Conservation (phyloP, 345 rosid species). For the Camelina laxa region DNA sequence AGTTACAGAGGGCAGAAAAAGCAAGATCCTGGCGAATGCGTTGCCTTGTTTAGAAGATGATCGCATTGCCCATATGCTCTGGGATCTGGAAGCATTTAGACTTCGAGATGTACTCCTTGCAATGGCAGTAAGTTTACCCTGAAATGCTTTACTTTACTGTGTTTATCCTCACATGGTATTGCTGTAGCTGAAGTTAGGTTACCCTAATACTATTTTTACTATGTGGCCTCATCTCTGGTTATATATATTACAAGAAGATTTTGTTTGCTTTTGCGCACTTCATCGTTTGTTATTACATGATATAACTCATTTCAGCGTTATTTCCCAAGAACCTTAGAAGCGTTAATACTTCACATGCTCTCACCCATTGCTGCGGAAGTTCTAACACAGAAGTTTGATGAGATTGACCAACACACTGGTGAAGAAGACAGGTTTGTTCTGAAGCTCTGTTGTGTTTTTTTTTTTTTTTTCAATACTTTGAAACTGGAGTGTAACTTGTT, state of each 20-base stretch:
- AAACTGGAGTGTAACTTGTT: conserved; percentile 5
- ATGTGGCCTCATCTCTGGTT: background rate
- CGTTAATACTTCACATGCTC: conserved; percentile 78
- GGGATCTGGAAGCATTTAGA: conserved; percentile 58
- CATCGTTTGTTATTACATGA: conserved; percentile 4
- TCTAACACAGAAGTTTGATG: conserved; percentile 81
- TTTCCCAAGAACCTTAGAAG: conserved; percentile 92
- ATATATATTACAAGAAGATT: background rate
- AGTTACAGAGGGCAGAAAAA: conserved; percentile 37
- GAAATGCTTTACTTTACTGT: conserved; percentile 8
- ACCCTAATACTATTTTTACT: background rate
- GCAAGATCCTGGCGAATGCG: conserved; percentile 34
- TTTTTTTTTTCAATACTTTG: conserved; percentile 15
- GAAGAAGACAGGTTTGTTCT: conserved; percentile 66
- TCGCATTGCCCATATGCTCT: conserved; percentile 70
- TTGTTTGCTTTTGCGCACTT: background rate
- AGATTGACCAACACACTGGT: conserved; percentile 61
- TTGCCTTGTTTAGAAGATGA: conserved; percentile 63
- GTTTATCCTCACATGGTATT: conserved; percentile 1
- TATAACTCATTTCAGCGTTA: conserved; percentile 58
- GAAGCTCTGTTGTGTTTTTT: conserved; percentile 14
- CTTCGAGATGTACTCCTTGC: conserved; percentile 67
- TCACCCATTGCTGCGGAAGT: conserved; percentile 86
- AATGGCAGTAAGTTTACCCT: conserved; percentile 64
- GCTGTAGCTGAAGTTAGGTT: background rate